Evolutionary conservation across 805 yeast genomes (phyloP), one percentile per base, ranked within the genome.

Genomic region (Phaffomyces antillensis): DNA sequence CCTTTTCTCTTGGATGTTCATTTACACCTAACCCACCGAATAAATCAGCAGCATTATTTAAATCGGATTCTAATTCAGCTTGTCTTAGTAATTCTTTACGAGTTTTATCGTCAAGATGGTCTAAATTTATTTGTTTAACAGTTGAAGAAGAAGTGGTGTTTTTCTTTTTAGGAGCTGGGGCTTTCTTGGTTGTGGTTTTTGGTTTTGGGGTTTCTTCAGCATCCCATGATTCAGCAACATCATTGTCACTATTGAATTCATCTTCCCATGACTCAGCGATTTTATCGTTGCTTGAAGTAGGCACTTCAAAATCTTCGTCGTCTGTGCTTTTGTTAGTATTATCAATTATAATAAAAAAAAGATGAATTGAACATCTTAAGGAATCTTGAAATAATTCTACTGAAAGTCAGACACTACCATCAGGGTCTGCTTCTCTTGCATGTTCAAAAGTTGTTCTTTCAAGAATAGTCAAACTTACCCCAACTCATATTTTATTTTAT

Each of bases 31-130:
- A 63, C 15, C 87, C 88, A 30, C 89, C 96, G 61, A 91, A 88
- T 55, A 91, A 71, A 56, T 86, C 95, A 9, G 96, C 91, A 28
- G 99, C 98, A 61, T 86, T 87, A 65, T 86, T 87, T 64, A 91
- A 72, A 68, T 91, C 99, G 25, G 95, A 77, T 40, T 79, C 82
- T 48, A 87, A 58, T 66, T 91, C 96, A 18, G 93, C 95, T 62
- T 83, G 72, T 59, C 73, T 82, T 65, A 86, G 72, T 64, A 89
- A 65, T 59, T 84, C 89, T 54, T 71, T 77, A 59, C 87, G 75
- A n/a, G 91, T 81, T 50, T 70, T 72, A 52, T 79, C 85, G 62
- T 87, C 96, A 36, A 85, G 76, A 16, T 70, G 69, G 49, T 84
- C 91, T 50, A 85, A 73, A 39, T 80, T 85, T 57, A 77, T 55